Evolutionary conservation across 331 rosid species (phyloP), one percentile per base, ranked within the genome.

Genomic region (Dryas integrifolia): DNA sequence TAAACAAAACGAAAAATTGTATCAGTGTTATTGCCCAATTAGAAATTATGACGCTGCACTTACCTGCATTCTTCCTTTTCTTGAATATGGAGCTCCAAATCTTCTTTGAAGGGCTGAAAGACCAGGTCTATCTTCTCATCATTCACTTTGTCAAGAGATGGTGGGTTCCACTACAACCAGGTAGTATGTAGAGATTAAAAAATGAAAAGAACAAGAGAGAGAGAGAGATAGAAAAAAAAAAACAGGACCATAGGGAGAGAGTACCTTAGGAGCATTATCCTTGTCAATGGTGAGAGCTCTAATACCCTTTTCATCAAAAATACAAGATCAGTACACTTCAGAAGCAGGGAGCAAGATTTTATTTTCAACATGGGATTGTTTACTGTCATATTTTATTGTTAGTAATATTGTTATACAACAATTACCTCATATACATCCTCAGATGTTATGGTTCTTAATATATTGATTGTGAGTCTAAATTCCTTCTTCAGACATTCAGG

Each of bases 201-300:
- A 5, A 16, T 15, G 26, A 35, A 50, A 40, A 38, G 39, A 18
- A 18, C 18, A 18, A 30, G 35, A 30, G 35, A 30, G 35, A 30
- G 35, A 30, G 53, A 72, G 57, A 72, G 61, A 43, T 38, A 57
- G 47, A 45, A 0, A 21, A 0, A 21, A 0, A 21, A 21, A 21
- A 21, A 21, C 0, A 21, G 24, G 24, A 21, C 24, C 24, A 21
- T 18, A 21, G 59, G 52, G 73, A 44, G 66, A 56, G n/a, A 68
- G 40, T 86, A 94, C 98, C 98, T 94, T 91, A 18, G 98, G 97
- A 69, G 93, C 82, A 83, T 91, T 94, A 60, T 94, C 98, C 83
- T 89, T 94, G 88, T 94, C 97, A 72, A 94, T 77, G 72, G 92
- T 85, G 87, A 94, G 85, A 84, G 97, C 90, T 76, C 98, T 85